Evolutionary conservation across 2,329 filamentous ascomycete species (phyloP), one percentile per base, ranked within the genome.

Genomic region (Pyrenophora tritici-repentis): DNA sequence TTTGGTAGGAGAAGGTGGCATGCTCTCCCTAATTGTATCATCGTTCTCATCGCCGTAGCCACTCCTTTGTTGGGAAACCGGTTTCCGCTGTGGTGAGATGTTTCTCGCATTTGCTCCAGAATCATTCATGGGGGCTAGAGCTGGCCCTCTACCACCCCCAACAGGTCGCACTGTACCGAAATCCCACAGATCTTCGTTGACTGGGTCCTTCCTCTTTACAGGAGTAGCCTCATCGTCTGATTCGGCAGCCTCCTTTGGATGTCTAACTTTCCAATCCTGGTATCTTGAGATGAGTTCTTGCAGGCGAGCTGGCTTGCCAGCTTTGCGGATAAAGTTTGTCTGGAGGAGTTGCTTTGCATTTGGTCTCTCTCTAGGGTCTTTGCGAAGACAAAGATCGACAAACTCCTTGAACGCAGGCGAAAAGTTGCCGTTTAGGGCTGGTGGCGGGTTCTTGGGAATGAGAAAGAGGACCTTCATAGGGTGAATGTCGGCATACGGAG

Each of bases 391-490:
- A 7, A 90, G 65, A 32, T 74, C 70, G 13, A 81, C 76, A 52
- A 81, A 81, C 45, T 81, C 77, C 52, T 80, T 80, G 74, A 81
- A 80, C 3, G 73, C 67, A 16, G 67, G 63, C 41, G 76, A 78
- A 58, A 79, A 81, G 58, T 75, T 77, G 37, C 78, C 79, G 35
- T 78, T 71, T 26, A 97, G 78, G 20, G 85, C 81, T 1, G 93
- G 94, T 1, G 93, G 89, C 0, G 90, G 84, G 67, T 97, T 97
- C 76, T 97, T 97, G 1, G 93, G 93, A 46, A 97, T 97, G 41
- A 97, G 81, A 69, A 97, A 97, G 6, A 97, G 78, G 2, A 97
- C 93, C 73, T 97, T 97, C 93, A 97, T 97, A 24, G 93, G 93
- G 74, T 97, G 93, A 41, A 97, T 97, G 66, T 97, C 92, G 50